Evolutionary conservation across 257 asterid species (phyloP), one percentile per base, ranked within the genome.

Genomic region (Galeopsis tetrahit): DNA sequence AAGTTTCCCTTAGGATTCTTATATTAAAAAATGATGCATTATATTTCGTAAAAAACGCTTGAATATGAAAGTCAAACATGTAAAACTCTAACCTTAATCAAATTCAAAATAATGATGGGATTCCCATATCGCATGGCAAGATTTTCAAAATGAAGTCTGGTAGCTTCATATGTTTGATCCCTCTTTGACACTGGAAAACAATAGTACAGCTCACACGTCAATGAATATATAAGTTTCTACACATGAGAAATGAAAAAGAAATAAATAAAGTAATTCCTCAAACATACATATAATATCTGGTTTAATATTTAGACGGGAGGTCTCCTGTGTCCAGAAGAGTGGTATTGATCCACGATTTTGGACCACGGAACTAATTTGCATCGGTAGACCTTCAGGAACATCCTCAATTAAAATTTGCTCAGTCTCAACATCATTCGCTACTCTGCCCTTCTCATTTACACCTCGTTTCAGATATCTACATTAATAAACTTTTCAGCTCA

Each of bases 261-360:
- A 59, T 1, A 48, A 61, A 59, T 44, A 9, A 63, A 4, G 34
- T 43, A 72, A 32, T 36, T 62, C 75, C 70, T 71, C 35, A 62
- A 72, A 69, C 98, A 80, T 92, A 95, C 99, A 69, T 79, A 87
- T 87, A 55, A 95, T 95, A 83, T 90, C 98, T 32, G 99, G 99
- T 84, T 90, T 95, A 63, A 92, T 75, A 83, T 85, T 92, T 69
- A 92, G 83, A 63, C 96, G 96, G 60, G 99, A 95, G 61, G 99
- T 87, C 80, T 95, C 97, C 75, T 95, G 99, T 57, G 97, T 92
- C 99, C 99, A 95, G 84, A 90, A 95, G 60, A 95, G 87, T 6
- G 99, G 99, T 76, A 95, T 95, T 46, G 99, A 95, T 55, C 98
- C 98, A 84, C 98, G 98, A 75, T 87, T 89, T 84, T 93, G 98